Evolutionary conservation across 2,329 filamentous ascomycete genomes (phyloP), one percentile per base, ranked within the genome.

Genomic region (Cytospora piceae): DNA sequence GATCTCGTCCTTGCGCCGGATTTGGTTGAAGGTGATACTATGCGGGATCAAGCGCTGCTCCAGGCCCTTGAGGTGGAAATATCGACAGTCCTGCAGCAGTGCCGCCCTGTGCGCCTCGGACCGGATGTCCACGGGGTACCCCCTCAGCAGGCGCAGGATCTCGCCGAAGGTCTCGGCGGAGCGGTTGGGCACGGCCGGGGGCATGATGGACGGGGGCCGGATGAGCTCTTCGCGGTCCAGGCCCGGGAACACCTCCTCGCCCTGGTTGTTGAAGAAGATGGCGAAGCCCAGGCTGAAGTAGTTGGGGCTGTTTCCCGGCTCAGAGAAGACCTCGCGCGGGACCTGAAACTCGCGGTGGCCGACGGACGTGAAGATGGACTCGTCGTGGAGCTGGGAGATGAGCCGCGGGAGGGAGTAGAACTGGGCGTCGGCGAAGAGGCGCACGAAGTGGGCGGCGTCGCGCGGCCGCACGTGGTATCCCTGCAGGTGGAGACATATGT

Each of bases 281-380:
- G 89, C 90, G 73, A 96, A 97, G 66, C 94, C 94, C 4, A 97
- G 85, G 0, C 93, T 90, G 81, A 98, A 98, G 83, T 93, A 98
- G 77, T 98, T 98, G 15, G 94, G 94, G n/a, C 88, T 89, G 78
- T 98, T 94, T 31, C 94, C 94, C 0, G 93, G 92, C 42, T 87
- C 85, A 34, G 86, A 90, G 77, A 98, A 96, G 68, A 96, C 83
- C 71, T 96, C 92, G 69, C 93, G 90, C 2, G 94, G 91, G 70
- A 98, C 94, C 74, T 93, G 90, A 77, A 98, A 98, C 72, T 95
- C 88, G 65, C 86, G 87, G 71, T 92, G 87, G 67, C 94, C 94
- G 72, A 98, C 94, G 68, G 91, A 90, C 72, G 97, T 93, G 81
- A 94, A 96, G 74, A 97, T 96, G 72, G 91, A 91, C 68, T 93